phyloP scores from a whole-genome alignment of 495 filamentous ascomycete genomes.

The Penicillium manginii region DNA sequence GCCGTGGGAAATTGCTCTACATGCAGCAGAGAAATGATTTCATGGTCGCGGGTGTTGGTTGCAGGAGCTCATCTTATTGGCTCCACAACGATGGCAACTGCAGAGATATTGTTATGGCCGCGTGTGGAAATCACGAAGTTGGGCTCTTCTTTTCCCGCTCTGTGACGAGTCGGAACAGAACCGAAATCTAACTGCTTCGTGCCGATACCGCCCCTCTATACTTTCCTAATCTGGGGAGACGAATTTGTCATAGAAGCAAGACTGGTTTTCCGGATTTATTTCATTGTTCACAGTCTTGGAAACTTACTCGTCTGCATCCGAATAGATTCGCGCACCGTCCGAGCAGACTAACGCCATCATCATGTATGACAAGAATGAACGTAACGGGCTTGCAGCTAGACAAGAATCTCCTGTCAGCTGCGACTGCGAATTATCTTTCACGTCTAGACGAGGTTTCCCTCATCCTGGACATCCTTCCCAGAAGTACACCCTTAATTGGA shows the following conservation, averaged over 20 bases:
- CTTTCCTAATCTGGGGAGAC: too few relatives aligned
- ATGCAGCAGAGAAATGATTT: neutral
- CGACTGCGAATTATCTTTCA: neutral
- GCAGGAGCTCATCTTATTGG: neutral
- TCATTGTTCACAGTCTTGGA: too few relatives aligned
- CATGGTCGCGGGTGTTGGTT: neutral
- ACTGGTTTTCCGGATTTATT: too few relatives aligned
- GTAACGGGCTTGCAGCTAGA: neutral
- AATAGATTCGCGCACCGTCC: neutral
- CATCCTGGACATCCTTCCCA: constrained; percentile 5
- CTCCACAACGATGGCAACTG: too few relatives aligned
- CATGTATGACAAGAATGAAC: neutral
- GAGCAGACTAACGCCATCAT: neutral
- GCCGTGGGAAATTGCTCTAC: too few relatives aligned
- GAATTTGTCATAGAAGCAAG: too few relatives aligned
- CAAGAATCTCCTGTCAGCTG: neutral
- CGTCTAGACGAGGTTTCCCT: constrained; percentile 3
- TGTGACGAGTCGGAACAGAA: too few relatives aligned
- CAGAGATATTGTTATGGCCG: too few relatives aligned
- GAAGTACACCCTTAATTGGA: constrained; percentile 12
- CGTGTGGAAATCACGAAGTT: too few relatives aligned
- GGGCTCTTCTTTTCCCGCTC: neutral
- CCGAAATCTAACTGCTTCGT: too few relatives aligned
- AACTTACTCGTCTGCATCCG: neutral
- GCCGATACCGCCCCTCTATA: too few relatives aligned